Conservation (phyloP, 164 flowering plant species). For the Sextonia rubra region DNA sequence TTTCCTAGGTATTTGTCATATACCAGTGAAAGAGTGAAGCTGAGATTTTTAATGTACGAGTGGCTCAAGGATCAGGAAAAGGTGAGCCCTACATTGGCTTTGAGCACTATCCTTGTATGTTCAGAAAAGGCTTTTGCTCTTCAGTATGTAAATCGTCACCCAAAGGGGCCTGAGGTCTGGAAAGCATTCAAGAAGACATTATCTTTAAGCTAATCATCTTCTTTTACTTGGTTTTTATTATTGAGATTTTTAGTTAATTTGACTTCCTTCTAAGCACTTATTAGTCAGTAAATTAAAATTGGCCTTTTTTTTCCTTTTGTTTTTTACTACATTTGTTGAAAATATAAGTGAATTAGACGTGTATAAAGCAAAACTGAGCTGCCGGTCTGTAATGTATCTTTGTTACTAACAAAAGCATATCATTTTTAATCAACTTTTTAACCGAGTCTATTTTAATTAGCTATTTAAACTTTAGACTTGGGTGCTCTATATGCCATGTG, state of each 20-base stretch:
- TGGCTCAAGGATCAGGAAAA: conserved; percentile 56
- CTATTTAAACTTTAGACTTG: too few species aligned
- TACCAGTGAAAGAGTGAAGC: conserved; percentile 38
- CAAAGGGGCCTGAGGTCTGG: conserved; percentile 59
- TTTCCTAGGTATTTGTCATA: conserved; percentile 50
- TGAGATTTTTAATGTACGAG: conserved; percentile 50
- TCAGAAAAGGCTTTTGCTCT: conserved; percentile 37
- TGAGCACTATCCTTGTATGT: conserved; percentile 48
- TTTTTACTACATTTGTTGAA: too few species aligned
- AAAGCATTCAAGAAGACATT: conserved; percentile 35
- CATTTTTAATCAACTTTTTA: too few species aligned
- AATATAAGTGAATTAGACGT: too few species aligned
- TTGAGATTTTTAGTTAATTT: neutral
- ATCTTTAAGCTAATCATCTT: conserved; percentile 11
- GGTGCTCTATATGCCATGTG: too few species aligned
- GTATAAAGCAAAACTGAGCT: too few species aligned
- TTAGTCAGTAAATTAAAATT: too few species aligned
- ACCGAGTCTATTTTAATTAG: too few species aligned
- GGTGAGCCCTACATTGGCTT: conserved; percentile 29
- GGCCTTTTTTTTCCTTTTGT: too few species aligned
- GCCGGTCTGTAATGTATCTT: too few species aligned
- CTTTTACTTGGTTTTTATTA: neutral
- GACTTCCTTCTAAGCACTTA: too few species aligned
- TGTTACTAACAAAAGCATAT: too few species aligned
- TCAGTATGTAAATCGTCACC: conserved; percentile 50